These are phyloP conservation scores for Corynascus novoguineensis DNA, from an alignment of 495 filamentous ascomycete genomes.

Conservation along the genomic window DNA sequence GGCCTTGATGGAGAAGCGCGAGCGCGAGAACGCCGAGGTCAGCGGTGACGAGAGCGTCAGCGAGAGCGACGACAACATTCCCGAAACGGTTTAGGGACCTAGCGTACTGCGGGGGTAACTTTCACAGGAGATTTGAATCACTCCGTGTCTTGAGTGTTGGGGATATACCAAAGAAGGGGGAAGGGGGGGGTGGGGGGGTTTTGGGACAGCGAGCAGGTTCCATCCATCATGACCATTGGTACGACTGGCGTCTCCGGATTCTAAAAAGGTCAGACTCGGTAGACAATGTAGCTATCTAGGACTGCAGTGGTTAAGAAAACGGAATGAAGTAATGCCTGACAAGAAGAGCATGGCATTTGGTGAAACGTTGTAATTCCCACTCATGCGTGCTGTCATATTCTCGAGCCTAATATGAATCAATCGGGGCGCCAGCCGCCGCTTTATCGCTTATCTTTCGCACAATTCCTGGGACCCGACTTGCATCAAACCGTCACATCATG, in stretches of 20 bases:
- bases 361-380: neutral
- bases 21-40: constrained; percentile 94
- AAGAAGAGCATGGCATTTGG: neutral
- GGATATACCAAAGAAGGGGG: constrained; percentile 3
- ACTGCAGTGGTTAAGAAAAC: constrained; percentile 7
- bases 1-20: constrained; percentile 97
- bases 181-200: too few relatives aligned
- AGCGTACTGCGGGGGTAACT: neutral
- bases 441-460: constrained; percentile 7
- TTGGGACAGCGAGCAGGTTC: constrained; percentile 1
- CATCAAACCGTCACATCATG: neutral
- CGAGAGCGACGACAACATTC: constrained; percentile 77
- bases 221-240: constrained; percentile 8
- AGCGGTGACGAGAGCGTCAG: constrained; percentile 93
- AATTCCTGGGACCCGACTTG: too few relatives aligned
- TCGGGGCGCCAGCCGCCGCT: neutral
- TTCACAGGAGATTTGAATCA: neutral
- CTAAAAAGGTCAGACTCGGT: constrained; percentile 19
- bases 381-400: neutral
- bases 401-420: constrained; percentile 4
- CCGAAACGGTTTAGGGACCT: constrained; percentile 38
- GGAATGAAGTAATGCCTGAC: constrained; percentile 10
- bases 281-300: constrained; percentile 12
- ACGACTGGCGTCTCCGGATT: constrained; percentile 16
- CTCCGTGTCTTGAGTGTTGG: neutral